Base-by-base conservation (phyloP, 2,329 filamentous ascomycete genomes). In the Madurella fahalii region DNA sequence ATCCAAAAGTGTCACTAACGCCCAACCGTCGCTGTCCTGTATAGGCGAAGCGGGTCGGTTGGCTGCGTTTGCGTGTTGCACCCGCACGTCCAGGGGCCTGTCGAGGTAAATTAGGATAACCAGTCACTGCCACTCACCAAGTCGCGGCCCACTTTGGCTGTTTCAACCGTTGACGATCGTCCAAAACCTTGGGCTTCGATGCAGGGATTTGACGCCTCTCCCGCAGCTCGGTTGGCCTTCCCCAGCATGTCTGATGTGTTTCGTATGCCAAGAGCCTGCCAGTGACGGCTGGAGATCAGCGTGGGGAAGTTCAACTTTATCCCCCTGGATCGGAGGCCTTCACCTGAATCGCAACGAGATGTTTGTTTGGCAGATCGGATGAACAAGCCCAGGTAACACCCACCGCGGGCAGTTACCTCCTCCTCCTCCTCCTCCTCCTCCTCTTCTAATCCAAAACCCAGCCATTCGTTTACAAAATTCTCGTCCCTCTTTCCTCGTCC, bases 101-200 rank as follows among this genome's bases (percentile, higher is more conserved):
- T 25, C 25, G 18, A 20, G 48, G 44, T 44, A 56, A 34, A 56
- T 56, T 56, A 49, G 16, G 53, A 56, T 52, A 45, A 15, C 48
- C 53, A 44, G n/a, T 17, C 40, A 52, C 44, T 44, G 45, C 53
- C 25, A 25, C 25, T 4, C 25, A 25, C 4, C 48, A 13, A 13
- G 13, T 32, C 32, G 11, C 3, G 40, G 44, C 41, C 53, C 49
- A 45, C 53, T 12, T 25, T 4, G 40, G 17, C 42, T 39, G 53
- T 56, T 56, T 56, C 53, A 32, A 56, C 49, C 31, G 40, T 52
- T 52, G 53, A 17, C 48, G 49, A 56, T 56, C 53, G 9, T 9
- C 34, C 40, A 41, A 48, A 45, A 31, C 31, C 15, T 44, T 17
- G 20, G 43, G 53, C 44, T 52, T 52, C 49, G 46, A 7, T 42